phyloP scores from a whole-genome alignment of 2,329 filamentous ascomycete genomes.

The Spiromastix sp. region DNA sequence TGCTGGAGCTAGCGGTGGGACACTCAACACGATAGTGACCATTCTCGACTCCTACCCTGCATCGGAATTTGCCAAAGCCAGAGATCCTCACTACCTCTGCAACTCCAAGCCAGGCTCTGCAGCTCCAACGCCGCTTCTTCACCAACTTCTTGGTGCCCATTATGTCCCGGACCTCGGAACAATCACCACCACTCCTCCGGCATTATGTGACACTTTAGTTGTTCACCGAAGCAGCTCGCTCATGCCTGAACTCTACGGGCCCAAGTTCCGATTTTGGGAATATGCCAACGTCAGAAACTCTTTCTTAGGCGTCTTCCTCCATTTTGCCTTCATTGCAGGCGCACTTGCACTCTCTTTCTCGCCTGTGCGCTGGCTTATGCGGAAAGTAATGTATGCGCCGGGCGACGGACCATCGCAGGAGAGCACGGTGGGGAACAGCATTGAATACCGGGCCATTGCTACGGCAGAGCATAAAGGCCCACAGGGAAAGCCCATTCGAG shows the following conservation, averaged over 20 bases:
- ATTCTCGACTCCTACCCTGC: too few species aligned
- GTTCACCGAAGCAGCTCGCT: conserved; percentile 52
- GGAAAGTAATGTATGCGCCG: conserved; percentile 38
- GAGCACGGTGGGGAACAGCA: conserved; percentile 25
- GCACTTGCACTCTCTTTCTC: conserved; percentile 39
- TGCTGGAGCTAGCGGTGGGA: conserved; percentile 45
- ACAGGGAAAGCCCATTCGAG: conserved; percentile 22
- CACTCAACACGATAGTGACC: conserved; percentile 56
- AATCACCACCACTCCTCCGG: conserved; percentile 45
- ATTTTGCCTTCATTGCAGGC: conserved; percentile 37
- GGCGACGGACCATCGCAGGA: conserved; percentile 41
- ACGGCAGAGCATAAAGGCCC: conserved; percentile 27
- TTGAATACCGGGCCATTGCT: conserved; percentile 37
- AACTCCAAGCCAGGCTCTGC: conserved; percentile 18
- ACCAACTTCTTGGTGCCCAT: conserved; percentile 39
- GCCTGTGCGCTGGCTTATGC: conserved; percentile 42
- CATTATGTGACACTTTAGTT: conserved; percentile 44
- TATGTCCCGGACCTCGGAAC: conserved; percentile 47
- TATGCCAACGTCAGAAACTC: conserved; percentile 43
- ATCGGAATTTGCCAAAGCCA: too few species aligned
- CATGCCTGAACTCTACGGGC: conserved; percentile 47
- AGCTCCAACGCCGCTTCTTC: conserved; percentile 17
- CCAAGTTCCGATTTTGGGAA: conserved; percentile 47
- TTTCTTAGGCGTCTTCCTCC: conserved; percentile 38
- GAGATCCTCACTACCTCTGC: conserved; percentile 34